Percentiles rank a stretch among this genome's conserved stretches.
Conservation (phyloP, 768 basidiomycete genomes). For the Amanita rubescens region DNA sequence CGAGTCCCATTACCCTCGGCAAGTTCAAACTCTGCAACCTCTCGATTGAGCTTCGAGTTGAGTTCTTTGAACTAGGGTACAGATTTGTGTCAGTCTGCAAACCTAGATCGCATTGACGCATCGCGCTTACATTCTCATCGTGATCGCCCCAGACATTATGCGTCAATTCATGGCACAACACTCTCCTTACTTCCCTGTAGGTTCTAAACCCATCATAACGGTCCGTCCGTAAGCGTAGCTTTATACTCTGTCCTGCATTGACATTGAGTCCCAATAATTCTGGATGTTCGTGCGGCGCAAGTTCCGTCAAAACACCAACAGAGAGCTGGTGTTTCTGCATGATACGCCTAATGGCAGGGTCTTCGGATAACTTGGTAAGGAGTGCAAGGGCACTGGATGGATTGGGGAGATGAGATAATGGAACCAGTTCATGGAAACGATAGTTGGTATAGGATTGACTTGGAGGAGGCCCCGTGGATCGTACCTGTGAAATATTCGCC, state of each 20-base stretch:
- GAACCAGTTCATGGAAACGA: conserved; percentile 57
- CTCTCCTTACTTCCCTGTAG: conserved; percentile 57
- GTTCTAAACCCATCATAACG: conserved; percentile 64
- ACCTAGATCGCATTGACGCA: background rate
- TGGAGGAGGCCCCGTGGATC: conserved; percentile 40
- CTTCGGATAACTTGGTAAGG: conserved; percentile 53
- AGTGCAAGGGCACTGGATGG: conserved; percentile 48
- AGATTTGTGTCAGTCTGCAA: background rate
- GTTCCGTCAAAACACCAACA: conserved; percentile 65
- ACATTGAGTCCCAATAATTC: conserved; percentile 63
- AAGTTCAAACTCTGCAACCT: conserved; percentile 63
- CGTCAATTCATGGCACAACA: conserved; percentile 71
- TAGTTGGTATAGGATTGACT: conserved; percentile 28
- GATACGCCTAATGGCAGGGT: conserved; percentile 61
- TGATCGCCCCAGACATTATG: conserved; percentile 73
- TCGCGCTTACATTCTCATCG: conserved; percentile 54
- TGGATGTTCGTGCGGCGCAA: conserved; percentile 73
- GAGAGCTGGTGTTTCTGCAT: conserved; percentile 66
- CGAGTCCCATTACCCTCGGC: conserved; percentile 46
- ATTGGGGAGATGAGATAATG: conserved; percentile 58
- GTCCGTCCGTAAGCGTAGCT: conserved; percentile 63
- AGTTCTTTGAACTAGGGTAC: conserved; percentile 63
- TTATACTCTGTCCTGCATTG: conserved; percentile 54
- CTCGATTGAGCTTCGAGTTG: conserved; percentile 66
- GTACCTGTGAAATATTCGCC: conserved; percentile 31